phyloP scores from a whole-genome alignment of 805 yeast genomes.

The Saturnispora silvae region DNA sequence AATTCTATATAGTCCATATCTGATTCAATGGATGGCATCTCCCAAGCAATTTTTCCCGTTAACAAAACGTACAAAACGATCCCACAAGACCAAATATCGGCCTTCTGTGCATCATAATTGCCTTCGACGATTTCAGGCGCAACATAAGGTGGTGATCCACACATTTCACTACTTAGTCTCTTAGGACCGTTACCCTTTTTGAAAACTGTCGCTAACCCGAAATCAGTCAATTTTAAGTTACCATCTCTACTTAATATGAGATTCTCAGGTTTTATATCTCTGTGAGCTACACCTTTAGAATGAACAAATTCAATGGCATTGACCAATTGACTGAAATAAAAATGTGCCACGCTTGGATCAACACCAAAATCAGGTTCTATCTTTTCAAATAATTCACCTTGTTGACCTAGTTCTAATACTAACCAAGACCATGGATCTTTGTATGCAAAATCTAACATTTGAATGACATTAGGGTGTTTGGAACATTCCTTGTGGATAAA shows the following conservation, averaged over 20 bases:
- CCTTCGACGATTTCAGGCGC: constrained; percentile 59
- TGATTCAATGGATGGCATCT: constrained; percentile 36
- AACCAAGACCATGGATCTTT: constrained; percentile 53
- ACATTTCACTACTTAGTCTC: constrained; percentile 39
- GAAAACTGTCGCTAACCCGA: constrained; percentile 61
- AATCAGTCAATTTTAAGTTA: constrained; percentile 64
- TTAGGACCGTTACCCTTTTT: constrained; percentile 37
- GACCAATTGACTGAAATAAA: constrained; percentile 56
- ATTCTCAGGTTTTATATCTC: constrained; percentile 64
- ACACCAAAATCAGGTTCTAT: constrained; percentile 70
- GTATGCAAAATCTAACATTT: constrained; percentile 42
- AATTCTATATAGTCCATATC: constrained; percentile 34
- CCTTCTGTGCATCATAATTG: constrained; percentile 42
- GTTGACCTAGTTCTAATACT: constrained; percentile 56
- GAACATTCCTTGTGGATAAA: constrained; percentile 45
- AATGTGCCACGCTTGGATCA: constrained; percentile 53
- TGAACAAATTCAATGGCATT: constrained; percentile 54
- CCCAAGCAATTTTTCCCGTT: constrained; percentile 67
- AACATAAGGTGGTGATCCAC: constrained; percentile 71
- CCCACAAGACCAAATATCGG: constrained; percentile 67
- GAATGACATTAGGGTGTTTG: constrained; percentile 50
- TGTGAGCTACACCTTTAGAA: constrained; percentile 51
- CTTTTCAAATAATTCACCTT: constrained; percentile 72
- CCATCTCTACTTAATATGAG: constrained; percentile 53
- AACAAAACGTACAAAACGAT: constrained; percentile 50